Evolutionary conservation across 2,329 filamentous ascomycete species (phyloP), one percentile per base, ranked within the genome.

Genomic region (Aureobasidium uvarum): DNA sequence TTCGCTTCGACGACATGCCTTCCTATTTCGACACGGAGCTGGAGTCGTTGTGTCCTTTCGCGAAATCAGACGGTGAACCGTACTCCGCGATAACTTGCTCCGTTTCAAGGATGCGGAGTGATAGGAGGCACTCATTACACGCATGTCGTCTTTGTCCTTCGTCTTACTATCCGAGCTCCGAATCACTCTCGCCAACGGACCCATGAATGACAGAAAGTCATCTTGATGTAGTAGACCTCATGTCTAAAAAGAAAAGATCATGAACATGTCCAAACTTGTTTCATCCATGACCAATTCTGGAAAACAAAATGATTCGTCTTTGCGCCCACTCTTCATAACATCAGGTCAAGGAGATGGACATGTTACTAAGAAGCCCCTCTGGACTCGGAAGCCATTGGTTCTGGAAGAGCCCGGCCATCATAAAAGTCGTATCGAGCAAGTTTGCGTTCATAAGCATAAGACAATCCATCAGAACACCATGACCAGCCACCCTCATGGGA

Each of bases 1-100:
- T 28, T 59, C 41, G 55, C 39, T 46, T 45, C 39, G 23, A 59
- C 55, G 25, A 46, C 55, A 59, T 36, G 20, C 55, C 28, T 45
- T 59, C 55, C 41, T 25, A 7, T 33, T 43, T 31, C 11, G 52
- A 38, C 23, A 56, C 52, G 52, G 52, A 56, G 52, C 38, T 28
- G 20, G 36, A 28, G 10, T 33, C 31, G 11, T 28, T 50, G 25
- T 50, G 13, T 10, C 18, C 23, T 3, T 18, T 28, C 5, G 46
- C 14, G 14, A 7, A 41, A 18, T 10, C 14, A 11, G 38, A 41
- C 16, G 38, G 38, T 18, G 16, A 41, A 46, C 23, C n/a, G 10
- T 8, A 46, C n/a, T n/a, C n/a, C 8, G 41, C n/a, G 18, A 20
- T 8, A 10, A 20, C n/a, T 7, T 45, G 18, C n/a, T 3, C 1